Evolutionary conservation across 176 grass and related monocot genomes (phyloP).

Genomic region (Ensete glaucum): DNA sequence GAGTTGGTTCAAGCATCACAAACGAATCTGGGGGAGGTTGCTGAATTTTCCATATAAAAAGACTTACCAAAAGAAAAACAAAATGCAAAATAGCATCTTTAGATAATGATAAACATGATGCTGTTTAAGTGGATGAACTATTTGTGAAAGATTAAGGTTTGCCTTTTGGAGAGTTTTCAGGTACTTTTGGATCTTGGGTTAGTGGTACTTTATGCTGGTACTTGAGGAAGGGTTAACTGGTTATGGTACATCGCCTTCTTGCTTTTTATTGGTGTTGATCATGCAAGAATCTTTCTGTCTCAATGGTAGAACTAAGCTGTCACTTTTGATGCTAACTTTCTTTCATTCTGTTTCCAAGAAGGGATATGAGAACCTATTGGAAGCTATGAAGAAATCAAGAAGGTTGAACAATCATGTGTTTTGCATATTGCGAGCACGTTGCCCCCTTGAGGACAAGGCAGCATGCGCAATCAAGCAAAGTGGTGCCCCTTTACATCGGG

Average conservation of each 20-base stretch:
- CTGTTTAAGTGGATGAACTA: neutral
- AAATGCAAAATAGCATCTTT: neutral
- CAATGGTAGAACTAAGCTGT: no score
- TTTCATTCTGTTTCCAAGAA: conserved; percentile 6
- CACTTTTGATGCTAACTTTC: neutral
- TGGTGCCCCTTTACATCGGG: conserved; percentile 79
- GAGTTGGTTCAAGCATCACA: no score
- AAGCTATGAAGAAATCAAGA: conserved; percentile 95
- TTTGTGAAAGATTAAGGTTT: neutral
- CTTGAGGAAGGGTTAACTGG: no score
- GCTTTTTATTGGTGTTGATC: no score
- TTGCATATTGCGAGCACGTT: conserved; percentile 86
- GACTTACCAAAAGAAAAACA: neutral
- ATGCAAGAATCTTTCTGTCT: no score
- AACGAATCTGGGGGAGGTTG: neutral
- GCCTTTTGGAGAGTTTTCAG: no score
- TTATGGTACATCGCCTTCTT: no score
- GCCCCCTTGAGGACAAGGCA: conserved; percentile 91
- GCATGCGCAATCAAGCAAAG: conserved; percentile 95
- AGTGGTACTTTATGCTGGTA: no score
- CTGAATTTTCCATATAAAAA: neutral
- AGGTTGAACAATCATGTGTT: conserved; percentile 93
- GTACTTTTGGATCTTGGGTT: no score
- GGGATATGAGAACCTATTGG: conserved; percentile 76
- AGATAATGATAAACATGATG: neutral